Conservation (phyloP, 441 rosid genomes). For the Capsella rubella region DNA sequence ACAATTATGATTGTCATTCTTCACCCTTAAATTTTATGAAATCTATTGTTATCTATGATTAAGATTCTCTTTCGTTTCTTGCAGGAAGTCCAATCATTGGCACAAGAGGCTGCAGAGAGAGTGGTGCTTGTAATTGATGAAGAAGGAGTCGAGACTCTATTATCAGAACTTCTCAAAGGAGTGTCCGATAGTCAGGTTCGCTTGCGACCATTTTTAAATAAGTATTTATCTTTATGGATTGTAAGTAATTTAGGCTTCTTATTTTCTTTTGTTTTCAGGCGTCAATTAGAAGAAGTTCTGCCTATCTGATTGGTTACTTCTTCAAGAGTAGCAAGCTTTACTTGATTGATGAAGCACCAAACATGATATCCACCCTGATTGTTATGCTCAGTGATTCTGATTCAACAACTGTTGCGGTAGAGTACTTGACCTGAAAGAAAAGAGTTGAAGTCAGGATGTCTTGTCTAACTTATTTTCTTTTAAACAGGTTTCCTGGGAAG, state of each 20-base stretch:
- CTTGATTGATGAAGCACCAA: conserved; percentile 98
- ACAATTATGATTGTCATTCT: not conserved
- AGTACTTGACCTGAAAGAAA: conserved; percentile 33
- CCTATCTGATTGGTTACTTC: conserved; percentile 93
- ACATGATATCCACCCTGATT: conserved; percentile 90
- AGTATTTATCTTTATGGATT: conserved; percentile 22
- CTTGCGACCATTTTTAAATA: conserved; percentile 15
- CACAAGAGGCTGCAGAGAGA: conserved; percentile 94
- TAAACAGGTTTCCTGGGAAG: conserved; percentile 96
- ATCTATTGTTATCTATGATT: conserved; percentile 14
- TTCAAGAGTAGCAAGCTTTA: conserved; percentile 93
- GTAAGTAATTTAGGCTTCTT: conserved; percentile 23
- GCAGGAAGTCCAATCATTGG: conserved; percentile 89
- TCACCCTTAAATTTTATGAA: conserved; percentile 29
- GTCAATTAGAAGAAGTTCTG: conserved; percentile 86
- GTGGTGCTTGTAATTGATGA: conserved; percentile 92
- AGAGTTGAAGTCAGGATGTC: conserved; percentile 14
- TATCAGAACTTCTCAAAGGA: conserved; percentile 93
- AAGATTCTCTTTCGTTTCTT: conserved; percentile 22
- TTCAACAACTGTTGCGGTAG: conserved; percentile 84
- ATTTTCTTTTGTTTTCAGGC: conserved; percentile 59
- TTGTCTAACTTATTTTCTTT: conserved; percentile 28
- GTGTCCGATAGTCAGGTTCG: conserved; percentile 81
- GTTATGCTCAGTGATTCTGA: conserved; percentile 93
- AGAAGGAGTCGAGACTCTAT: conserved; percentile 86